Evolutionary conservation across 331 rosid species (phyloP), one percentile per base, ranked within the genome.

Genomic region (Stylosanthes scabra): DNA sequence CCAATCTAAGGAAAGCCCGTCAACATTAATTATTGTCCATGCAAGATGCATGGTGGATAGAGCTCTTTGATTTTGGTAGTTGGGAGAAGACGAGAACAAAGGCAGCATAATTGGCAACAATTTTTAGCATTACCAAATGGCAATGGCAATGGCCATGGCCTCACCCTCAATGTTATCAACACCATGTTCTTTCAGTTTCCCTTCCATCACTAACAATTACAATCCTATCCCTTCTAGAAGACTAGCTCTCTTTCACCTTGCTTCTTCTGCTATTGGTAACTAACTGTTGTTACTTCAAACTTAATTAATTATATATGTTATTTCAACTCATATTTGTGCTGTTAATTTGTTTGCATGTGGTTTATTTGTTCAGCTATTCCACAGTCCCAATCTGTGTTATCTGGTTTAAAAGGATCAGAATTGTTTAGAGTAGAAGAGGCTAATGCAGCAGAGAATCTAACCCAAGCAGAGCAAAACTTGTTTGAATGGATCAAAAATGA

Each of bases 401-500:
- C 83, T 60, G 85, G 84, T 58, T 75, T 78, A 70, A 85, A 83
- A 81, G 88, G 74, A 68, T 79, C 84, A 37, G 75, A 86, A 7
- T 54, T 82, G 16, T 34, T 75, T 13, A 52, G 61, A 66, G 25
- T 63, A 37, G 16, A 66, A 73, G 83, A 70, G 15, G 86, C 76
- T 45, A 34, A 2, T 60, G 67, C 78, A 64, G 82, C 72, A 41
- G 74, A 83, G 4, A 87, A n/a, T n/a, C n/a, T n/a, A n/a, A n/a
- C n/a, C n/a, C n/a, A n/a, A n/a, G n/a, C n/a, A n/a, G n/a, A n/a
- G n/a, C n/a, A 85, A 74, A 86, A 79, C 80, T 78, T 84, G 72
- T 85, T 85, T 12, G 88, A 86, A 68, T 92, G 98, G 96, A 90
- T 90, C 28, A 80, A 88, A 69, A 77, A 86, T 68, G 98, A 92